Conservation (phyloP, 1,139 yeast genomes). For the Geotrichum australiense region DNA sequence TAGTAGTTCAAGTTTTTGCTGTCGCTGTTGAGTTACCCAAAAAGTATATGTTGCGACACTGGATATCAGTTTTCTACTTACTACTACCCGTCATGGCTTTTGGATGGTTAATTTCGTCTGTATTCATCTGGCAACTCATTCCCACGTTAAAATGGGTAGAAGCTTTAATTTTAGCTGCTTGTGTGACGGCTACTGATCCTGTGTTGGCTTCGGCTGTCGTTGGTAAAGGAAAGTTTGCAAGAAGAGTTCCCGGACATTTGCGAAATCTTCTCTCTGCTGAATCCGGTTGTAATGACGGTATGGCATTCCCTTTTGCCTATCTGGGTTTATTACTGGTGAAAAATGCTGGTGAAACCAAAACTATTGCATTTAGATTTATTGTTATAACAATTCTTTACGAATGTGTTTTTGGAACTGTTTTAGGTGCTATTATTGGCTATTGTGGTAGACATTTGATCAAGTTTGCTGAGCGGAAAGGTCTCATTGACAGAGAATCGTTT, state of each 20-base stretch:
- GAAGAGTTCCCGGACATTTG: constrained; percentile 92
- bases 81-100: constrained; percentile 88
- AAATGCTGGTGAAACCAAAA: constrained; percentile 57
- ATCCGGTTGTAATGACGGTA: constrained; percentile 96
- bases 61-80: constrained; percentile 76
- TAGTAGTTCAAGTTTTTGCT: constrained; percentile 92
- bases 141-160: constrained; percentile 74
- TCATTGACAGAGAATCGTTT: constrained; percentile 91
- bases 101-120: constrained; percentile 87
- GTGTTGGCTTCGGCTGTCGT: constrained; percentile 97
- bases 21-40: constrained; percentile 96
- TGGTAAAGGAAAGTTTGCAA: constrained; percentile 94
- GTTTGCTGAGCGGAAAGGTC: constrained; percentile 64
- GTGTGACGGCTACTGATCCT: constrained; percentile 97
- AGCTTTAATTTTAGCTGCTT: constrained; percentile 77
- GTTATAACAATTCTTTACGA: constrained; percentile 76
- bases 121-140: constrained; percentile 75
- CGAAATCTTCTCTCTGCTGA: constrained; percentile 87
- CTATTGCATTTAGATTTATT: constrained; percentile 79
- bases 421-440: constrained; percentile 74
- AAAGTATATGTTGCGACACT: constrained; percentile 85
- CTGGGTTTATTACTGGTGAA: constrained; percentile 63
- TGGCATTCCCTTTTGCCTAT: constrained; percentile 93
- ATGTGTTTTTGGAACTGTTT: constrained; percentile 72
- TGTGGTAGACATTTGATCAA: constrained; percentile 64